These are phyloP conservation scores for Celoporthe dispersa DNA, from an alignment of 2,329 filamentous ascomycete species.

Conservation along the genomic window DNA sequence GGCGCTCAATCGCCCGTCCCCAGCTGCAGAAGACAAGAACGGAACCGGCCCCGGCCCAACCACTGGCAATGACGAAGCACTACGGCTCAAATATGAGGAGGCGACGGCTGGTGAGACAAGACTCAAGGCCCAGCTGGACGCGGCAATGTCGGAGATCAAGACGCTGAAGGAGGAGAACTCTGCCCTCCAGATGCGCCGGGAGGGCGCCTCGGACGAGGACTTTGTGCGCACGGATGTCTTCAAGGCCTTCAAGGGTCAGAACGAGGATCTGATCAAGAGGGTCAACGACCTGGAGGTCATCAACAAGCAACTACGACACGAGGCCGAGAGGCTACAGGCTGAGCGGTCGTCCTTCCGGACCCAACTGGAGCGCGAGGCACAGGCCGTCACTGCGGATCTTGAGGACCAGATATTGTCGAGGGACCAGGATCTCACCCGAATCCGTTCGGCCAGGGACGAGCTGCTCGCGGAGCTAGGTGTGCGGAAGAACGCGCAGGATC, in stretches of 20 bases:
- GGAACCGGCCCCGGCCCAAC: slow-evolving; percentile 53
- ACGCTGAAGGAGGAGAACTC: slow-evolving; percentile 78
- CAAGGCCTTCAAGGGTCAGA: slow-evolving; percentile 86
- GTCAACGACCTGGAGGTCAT: slow-evolving; percentile 90
- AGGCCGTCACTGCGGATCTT: slow-evolving; percentile 72
- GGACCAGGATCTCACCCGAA: slow-evolving; percentile 83
- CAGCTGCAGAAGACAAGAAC: slow-evolving; percentile 60
- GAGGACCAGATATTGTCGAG: slow-evolving; percentile 80
- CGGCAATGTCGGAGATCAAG: slow-evolving; percentile 77
- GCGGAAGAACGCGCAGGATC: slow-evolving; percentile 78
- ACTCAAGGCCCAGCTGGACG: slow-evolving; percentile 86
- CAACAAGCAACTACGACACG: slow-evolving; percentile 82
- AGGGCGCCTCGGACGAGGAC: slow-evolving; percentile 85
- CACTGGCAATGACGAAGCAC: slow-evolving; percentile 64
- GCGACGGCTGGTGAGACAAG: slow-evolving; percentile 76
- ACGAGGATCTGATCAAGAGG: slow-evolving; percentile 89
- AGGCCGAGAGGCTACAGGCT: slow-evolving; percentile 81
- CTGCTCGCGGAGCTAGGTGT: slow-evolving; percentile 80
- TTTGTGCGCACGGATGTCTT: slow-evolving; percentile 92
- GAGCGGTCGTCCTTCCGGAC: slow-evolving; percentile 83
- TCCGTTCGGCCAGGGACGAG: slow-evolving; percentile 85
- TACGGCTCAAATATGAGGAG: slow-evolving; percentile 78
- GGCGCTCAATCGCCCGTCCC: slow-evolving; percentile 54
- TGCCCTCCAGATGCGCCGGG: slow-evolving; percentile 67
- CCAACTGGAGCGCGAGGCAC: slow-evolving; percentile 80